Base-by-base conservation (phyloP, 441 rosid genomes). In the Euphorbia celastroides region DNA sequence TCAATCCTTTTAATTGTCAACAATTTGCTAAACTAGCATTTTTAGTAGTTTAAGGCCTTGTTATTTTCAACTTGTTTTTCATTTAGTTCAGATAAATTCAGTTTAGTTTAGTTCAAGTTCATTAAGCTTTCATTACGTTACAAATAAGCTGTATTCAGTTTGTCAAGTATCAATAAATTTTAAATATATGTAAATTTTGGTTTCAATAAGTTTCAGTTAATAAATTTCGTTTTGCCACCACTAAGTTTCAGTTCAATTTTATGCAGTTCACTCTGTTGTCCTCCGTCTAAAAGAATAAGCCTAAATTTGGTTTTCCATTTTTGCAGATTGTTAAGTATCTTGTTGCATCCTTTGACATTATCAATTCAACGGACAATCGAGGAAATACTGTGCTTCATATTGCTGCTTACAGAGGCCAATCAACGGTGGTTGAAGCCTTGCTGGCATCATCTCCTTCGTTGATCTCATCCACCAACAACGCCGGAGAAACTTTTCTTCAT, bases 401-500 rank as follows among this genome's bases (percentile, higher is more conserved):
- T 23, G 89, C 93, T 36, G 90, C 95, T 64, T 84, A 79, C 77
- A 86, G 90, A 70, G 97, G 97, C 71, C 88, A 89, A 69, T 77
- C 80, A 62, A 76, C 82, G 11, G 85, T 83, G 13, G 95, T 86
- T 46, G 88, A 87, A 48, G 84, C 89, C 67, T 76, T 93, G 62
- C 72, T 88, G 62, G 69, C 71, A 3, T 85, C 86, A 27, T 85
- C 85, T 60, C 89, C 97, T n/a, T 76, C 84, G 3, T 51, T 86
- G 76, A 72, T 79, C 77, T 77, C 86, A 38, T 71, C 72, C 11
- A 80, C 70, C 69, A 89, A 90, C 89, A 77, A 76, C 66, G 84
- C 82, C 12, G 99, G 97, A 16, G 96, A 86, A 72, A 89, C 93
- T 44, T 90, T 90, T 79, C 91, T 90, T 62, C 98, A 90, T 64